Evolutionary conservation across 352 stramenopile genomes (phyloP).

Genomic region (Phytophthora macrochlamydospora): DNA sequence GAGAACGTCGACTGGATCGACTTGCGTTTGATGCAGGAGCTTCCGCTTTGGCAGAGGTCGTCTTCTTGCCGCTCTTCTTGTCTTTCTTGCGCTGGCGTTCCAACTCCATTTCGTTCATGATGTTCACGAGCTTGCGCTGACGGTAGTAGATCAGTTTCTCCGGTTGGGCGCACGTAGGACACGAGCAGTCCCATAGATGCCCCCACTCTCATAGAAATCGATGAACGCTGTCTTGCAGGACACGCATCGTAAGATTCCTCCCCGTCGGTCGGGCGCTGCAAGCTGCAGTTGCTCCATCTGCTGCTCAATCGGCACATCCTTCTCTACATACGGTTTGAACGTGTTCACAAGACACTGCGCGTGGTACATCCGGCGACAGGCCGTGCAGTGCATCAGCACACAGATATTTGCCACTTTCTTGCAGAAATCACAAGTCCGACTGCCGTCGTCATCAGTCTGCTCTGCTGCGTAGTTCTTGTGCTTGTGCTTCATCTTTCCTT

Average conservation of each 20-base stretch:
- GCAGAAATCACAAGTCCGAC: slow-evolving; percentile 54
- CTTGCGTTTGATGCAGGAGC: slow-evolving; percentile 1
- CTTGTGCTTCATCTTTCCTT: slow-evolving; percentile 5
- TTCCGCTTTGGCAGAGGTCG: slow-evolving; percentile 1
- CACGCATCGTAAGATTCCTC: slow-evolving; percentile 48
- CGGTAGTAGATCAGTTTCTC: slow-evolving; percentile 42
- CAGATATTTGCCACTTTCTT: slow-evolving; percentile 37
- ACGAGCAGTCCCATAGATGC: slow-evolving; percentile 46
- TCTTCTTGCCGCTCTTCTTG: slow-evolving; percentile 13
- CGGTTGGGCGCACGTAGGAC: slow-evolving; percentile 41
- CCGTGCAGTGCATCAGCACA: slow-evolving; percentile 41
- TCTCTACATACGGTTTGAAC: slow-evolving; percentile 39
- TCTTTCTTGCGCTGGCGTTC: slow-evolving; percentile 36
- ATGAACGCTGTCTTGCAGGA: slow-evolving; percentile 51
- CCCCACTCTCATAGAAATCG: slow-evolving; percentile 46
- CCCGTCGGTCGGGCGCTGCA: slow-evolving; percentile 25
- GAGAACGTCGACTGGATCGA: slow-evolving; percentile 20
- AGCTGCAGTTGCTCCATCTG: slow-evolving; percentile 41
- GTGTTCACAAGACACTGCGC: slow-evolving; percentile 41
- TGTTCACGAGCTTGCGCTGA: slow-evolving; percentile 44
- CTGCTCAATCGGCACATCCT: slow-evolving; percentile 27
- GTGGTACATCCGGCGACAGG: slow-evolving; percentile 52
- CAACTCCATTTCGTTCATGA: slow-evolving; percentile 43
- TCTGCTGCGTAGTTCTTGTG: slow-evolving; percentile 9
- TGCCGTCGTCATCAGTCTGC: slow-evolving; percentile 1